A percentile compares a stretch with the other conserved stretches of the same genome.
phyloP scores from a whole-genome alignment of 192 early-diverging fungal species.

The Mortierella hygrophila region DNA sequence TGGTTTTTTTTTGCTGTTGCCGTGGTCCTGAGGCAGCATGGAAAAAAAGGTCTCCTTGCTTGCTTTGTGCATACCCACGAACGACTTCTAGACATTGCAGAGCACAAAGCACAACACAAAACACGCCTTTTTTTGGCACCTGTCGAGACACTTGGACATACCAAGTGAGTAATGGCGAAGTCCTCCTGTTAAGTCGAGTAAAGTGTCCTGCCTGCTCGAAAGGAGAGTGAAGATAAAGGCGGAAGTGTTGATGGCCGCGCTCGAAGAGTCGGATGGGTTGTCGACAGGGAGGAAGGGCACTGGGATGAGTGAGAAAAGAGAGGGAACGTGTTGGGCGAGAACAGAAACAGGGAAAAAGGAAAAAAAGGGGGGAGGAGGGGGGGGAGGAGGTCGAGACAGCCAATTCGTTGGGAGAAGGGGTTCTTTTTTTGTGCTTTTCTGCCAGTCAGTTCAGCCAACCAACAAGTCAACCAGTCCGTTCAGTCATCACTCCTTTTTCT shows the following conservation, averaged over 20 bases:
- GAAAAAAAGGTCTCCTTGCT: neutral
- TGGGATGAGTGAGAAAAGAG: conserved; percentile 4
- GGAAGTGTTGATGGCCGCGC: neutral
- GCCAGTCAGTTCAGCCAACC: neutral
- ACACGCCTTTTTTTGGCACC: neutral
- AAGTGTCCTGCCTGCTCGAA: neutral
- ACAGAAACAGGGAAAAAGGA: neutral
- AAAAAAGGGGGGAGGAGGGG: neutral
- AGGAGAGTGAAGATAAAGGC: neutral
- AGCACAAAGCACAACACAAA: neutral
- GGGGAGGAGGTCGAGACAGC: neutral
- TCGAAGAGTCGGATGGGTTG: conserved; percentile 3
- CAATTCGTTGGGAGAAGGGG: neutral
- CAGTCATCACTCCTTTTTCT: neutral
- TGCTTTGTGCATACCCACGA: neutral
- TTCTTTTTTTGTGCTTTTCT: neutral
- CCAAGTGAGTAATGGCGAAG: neutral
- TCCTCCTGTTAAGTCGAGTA: neutral
- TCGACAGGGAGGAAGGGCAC: neutral
- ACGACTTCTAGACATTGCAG: no score
- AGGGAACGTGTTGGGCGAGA: no score
- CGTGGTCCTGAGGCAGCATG: neutral
- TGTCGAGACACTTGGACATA: neutral
- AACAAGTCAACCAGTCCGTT: neutral
- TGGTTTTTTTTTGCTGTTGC: neutral